Base-by-base conservation (phyloP, 2,329 filamentous ascomycete species). In the Nigrograna mackinnonii region DNA sequence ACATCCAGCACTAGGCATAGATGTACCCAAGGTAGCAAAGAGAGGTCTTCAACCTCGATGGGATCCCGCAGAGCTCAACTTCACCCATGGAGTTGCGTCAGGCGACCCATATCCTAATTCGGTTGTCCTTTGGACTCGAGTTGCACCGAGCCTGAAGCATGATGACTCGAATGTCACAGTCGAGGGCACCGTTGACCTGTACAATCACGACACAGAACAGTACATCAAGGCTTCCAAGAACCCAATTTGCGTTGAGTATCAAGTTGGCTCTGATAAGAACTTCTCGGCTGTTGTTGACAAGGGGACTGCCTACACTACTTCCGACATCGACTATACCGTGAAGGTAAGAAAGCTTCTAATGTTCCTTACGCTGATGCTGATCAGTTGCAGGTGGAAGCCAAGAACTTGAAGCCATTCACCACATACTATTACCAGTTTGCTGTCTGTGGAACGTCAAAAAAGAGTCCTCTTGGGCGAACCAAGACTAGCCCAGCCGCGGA, bases 311-410 rank as follows among this genome's bases (percentile, higher is more conserved):
- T 88, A 83, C 58, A 90, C 87, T 0, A 86, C 79, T 24, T 86
- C 80, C 1, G 86, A 90, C 59, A 80, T 90, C 35, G 87, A 91
- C 59, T 91, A 84, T 60, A 90, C 86, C 0, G 72, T 89, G 46
- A 89, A 89, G 75, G 82, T 82, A 60, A 21, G 31, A 17, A 33
- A 33, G 9, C 31, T 33, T 33, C n/a, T n/a, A n/a, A n/a, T n/a
- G n/a, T n/a, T n/a, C n/a, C n/a, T n/a, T 13, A 20, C 22, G 4
- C 1, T 7, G 1, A 1, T n/a, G 11, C 31, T 11, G 7, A 33
- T 3, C 12, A 14, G 5, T 21, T 9, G 5, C 39, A 84, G 76
- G 79, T 88, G 12, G 85, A 89, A 64, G 86, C 85, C 1, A 76
- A 68, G 36, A 77, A 78, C 12, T 62, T 89, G 30, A 69, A 79